Percentiles rank a stretch among this genome's conserved stretches.
Evolutionary conservation across 2,329 filamentous ascomycete species (phyloP).

Genomic region (Coccinonectria pachysandricola): DNA sequence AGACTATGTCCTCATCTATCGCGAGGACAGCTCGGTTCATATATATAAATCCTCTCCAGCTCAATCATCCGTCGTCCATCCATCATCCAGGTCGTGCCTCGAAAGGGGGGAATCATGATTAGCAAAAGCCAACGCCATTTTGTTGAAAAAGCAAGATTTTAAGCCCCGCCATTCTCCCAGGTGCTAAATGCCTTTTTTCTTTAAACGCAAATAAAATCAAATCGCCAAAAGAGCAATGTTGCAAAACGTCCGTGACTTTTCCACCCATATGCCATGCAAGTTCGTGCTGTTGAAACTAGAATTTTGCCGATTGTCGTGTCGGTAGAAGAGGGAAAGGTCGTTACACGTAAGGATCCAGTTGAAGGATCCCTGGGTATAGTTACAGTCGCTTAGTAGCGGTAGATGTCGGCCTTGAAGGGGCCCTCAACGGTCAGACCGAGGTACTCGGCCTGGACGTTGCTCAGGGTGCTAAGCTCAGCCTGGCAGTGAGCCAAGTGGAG

Average conservation of each 20-base stretch:
- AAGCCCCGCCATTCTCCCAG: slow-evolving; percentile 23
- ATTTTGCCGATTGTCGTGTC: slow-evolving; percentile 26
- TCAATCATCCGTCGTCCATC: slow-evolving; percentile 14
- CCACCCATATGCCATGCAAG: slow-evolving; percentile 29
- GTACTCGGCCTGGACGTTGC: slow-evolving; percentile 84
- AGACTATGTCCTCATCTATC: slow-evolving; percentile 2
- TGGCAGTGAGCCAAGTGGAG: slow-evolving; percentile 92
- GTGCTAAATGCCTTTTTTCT: slow-evolving; percentile 11
- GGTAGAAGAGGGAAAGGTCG: slow-evolving; percentile 22
- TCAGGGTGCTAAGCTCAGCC: slow-evolving; percentile 83
- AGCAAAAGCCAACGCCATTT: slow-evolving; percentile 30
- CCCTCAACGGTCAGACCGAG: slow-evolving; percentile 76
- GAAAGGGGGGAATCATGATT: slow-evolving; percentile 25
- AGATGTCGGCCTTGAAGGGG: slow-evolving; percentile 82
- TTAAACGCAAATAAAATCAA: slow-evolving; percentile 7
- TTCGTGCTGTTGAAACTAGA: slow-evolving; percentile 36
- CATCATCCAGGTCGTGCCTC: slow-evolving; percentile 20
- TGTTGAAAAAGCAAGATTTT: slow-evolving; percentile 31
- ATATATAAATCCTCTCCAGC: slow-evolving; percentile 10
- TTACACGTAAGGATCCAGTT: slow-evolving; percentile 30
- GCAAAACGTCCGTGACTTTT: slow-evolving; percentile 18
- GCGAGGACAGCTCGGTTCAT: slow-evolving; percentile 14
- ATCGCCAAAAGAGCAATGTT: slow-evolving; percentile 16
- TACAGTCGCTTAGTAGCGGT: slow-evolving; percentile 35
- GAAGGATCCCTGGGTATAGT: slow-evolving; percentile 29